A percentile compares a stretch with the other conserved stretches of the same genome.
These are phyloP conservation scores for Pichia kluyveri DNA, from an alignment of 805 yeast species.

Conservation along the genomic window DNA sequence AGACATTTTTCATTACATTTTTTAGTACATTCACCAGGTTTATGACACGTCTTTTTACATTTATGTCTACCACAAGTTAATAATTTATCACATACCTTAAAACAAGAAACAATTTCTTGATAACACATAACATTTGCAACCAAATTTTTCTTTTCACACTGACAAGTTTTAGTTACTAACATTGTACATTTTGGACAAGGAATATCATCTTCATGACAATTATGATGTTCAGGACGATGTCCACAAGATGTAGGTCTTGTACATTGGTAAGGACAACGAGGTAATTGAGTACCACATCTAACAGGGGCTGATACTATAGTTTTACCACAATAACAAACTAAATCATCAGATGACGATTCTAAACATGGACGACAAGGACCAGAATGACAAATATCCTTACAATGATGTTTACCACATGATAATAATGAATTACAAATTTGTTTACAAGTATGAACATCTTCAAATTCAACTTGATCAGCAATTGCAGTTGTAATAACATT, in stretches of 20 bases:
- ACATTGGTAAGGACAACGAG: constrained; percentile 62
- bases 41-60: constrained; percentile 50
- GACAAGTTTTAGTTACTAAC: constrained; percentile 19
- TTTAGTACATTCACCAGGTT: constrained; percentile 46
- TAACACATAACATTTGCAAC: constrained; percentile 64
- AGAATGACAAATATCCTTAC: constrained; percentile 64
- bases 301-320: constrained; percentile 77
- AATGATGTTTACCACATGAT: constrained; percentile 57
- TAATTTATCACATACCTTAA: constrained; percentile 46
- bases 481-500: constrained; percentile 27
- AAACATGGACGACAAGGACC: constrained; percentile 78
- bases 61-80: constrained; percentile 40
- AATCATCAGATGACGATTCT: constrained; percentile 72
- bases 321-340: constrained; percentile 72
- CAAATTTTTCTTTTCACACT: constrained; percentile 23
- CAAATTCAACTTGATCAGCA: constrained; percentile 50
- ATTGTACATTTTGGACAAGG: constrained; percentile 74
- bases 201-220: constrained; percentile 60
- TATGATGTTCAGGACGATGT: constrained; percentile 59
- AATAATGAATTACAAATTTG: constrained; percentile 52
- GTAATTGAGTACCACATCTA: constrained; percentile 67
- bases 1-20: constrained; percentile 57
- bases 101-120: constrained; percentile 62
- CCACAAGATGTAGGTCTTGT: constrained; percentile 53
- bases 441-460: constrained; percentile 68